A percentile compares a stretch with the other conserved stretches of the same genome.
Conservation (phyloP, 305 asterid genomes). For the Fraxinus xanthoxyloides region DNA sequence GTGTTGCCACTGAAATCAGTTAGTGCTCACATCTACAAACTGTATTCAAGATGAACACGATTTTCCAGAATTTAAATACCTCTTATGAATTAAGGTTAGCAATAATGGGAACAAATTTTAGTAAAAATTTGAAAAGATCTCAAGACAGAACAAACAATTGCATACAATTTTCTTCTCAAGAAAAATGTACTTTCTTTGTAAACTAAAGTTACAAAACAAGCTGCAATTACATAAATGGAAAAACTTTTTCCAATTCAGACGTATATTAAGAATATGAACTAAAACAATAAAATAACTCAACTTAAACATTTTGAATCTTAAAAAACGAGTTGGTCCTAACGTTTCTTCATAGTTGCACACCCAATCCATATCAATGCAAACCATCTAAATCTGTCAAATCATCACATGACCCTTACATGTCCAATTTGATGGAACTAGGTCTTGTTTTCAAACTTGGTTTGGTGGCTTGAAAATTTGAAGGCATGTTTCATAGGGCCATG, state of each 20-base stretch:
- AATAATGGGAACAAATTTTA: background rate
- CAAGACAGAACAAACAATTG: background rate
- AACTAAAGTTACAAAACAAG: background rate
- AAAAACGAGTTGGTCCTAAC: background rate
- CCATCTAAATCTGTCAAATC: background rate
- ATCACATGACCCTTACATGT: background rate
- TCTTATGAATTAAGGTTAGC: background rate
- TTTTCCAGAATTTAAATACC: background rate
- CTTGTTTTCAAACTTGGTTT: background rate
- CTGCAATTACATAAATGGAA: background rate
- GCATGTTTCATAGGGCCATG: background rate
- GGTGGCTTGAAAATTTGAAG: background rate
- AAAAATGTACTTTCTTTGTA: background rate
- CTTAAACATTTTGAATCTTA: background rate
- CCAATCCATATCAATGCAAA: background rate
- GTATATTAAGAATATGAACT: background rate
- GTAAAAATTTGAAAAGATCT: background rate
- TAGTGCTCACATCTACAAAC: background rate
- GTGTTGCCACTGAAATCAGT: background rate
- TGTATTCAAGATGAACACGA: background rate
- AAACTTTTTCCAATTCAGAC: background rate
- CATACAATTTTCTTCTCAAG: background rate
- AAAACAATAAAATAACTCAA: background rate
- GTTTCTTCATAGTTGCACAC: background rate
- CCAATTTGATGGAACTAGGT: background rate